Evolutionary conservation across 768 basidiomycete genomes (phyloP), one percentile per base, ranked within the genome.

Genomic region (Gyrodon lividus): DNA sequence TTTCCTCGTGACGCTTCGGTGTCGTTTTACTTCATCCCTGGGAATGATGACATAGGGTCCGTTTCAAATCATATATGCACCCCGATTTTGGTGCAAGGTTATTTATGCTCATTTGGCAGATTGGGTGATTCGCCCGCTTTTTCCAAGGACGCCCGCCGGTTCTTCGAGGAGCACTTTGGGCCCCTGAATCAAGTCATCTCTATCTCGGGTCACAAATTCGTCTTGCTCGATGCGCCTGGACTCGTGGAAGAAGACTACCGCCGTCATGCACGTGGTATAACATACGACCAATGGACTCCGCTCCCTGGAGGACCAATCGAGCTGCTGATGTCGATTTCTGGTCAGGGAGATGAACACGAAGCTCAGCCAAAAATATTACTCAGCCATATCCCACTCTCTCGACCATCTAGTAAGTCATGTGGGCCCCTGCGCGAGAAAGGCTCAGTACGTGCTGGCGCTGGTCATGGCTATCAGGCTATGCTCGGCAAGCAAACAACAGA

Each of bases 231-330:
- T 60, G 82, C 89, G 3, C 85, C 90, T 2, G 85, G 81, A n/a
- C 75, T 93, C 20, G 83, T 90, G 12, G 89, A 92, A 51, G 88
- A 92, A 67, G 89, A 91, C 60, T 89, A 90, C 60, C 77, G 77
- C 28, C 81, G 84, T 24, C 74, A 82, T 19, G 78, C 74, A 3
- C 73, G 65, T 13, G 75, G 73, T 7, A 61, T 72, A 14, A 66
- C 73, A 8, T 89, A 81, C 55, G 75, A 76, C 33, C 65, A 76
- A 35, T 89, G 86, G 86, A 62, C 61, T 34, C 77, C 85, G 5
- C 64, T 79, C 28, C 65, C 70, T 0, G 73, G 73, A 13, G 86
- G 87, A 3, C 64, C 84, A 7, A 72, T 88, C 16, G 77, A 82
- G 16, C 87, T 87, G 59, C 74, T 89, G 5, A 76, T 75, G 45